These are phyloP conservation scores for Cytospora leucostoma DNA, from an alignment of 2,329 filamentous ascomycete species.

Conservation along the genomic window DNA sequence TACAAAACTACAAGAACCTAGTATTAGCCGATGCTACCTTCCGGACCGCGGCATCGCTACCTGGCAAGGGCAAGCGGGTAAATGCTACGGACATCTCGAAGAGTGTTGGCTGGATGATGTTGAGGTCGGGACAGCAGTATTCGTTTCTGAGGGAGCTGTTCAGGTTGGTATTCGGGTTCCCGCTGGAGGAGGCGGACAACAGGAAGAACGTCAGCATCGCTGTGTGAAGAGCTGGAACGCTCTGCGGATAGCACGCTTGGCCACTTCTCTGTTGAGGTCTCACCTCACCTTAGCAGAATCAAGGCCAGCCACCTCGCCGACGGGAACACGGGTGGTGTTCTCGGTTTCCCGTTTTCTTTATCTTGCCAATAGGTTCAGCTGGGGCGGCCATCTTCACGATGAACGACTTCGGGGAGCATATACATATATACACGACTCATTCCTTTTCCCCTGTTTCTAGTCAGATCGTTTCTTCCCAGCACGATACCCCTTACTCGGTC, in stretches of 20 bases:
- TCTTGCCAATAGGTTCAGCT: constrained; percentile 17
- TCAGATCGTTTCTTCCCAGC: constrained; percentile 25
- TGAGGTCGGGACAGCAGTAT: constrained; percentile 66
- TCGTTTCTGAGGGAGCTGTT: constrained; percentile 81
- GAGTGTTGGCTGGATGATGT: constrained; percentile 74
- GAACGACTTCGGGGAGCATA: constrained; percentile 16
- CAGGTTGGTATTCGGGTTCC: constrained; percentile 80
- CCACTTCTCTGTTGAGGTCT: background rate
- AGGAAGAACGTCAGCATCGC: constrained; percentile 66
- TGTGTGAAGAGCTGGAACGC: constrained; percentile 41
- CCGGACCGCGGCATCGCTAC: constrained; percentile 54
- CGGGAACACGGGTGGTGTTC: background rate
- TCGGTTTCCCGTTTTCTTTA: background rate
- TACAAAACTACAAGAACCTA: constrained; percentile 79
- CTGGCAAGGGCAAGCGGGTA: constrained; percentile 59
- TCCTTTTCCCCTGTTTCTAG: constrained; percentile 12
- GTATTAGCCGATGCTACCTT: constrained; percentile 74
- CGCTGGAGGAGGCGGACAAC: constrained; percentile 72
- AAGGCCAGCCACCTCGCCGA: background rate
- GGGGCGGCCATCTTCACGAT: constrained; percentile 21
- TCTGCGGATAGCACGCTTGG: background rate
- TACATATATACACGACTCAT: background rate
- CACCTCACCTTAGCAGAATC: background rate
- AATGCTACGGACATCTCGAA: constrained; percentile 76
- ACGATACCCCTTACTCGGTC: constrained; percentile 31